Evolutionary conservation across 148 eudicot species (phyloP), one percentile per base, ranked within the genome.

Genomic region (Dianthus caryophyllus): DNA sequence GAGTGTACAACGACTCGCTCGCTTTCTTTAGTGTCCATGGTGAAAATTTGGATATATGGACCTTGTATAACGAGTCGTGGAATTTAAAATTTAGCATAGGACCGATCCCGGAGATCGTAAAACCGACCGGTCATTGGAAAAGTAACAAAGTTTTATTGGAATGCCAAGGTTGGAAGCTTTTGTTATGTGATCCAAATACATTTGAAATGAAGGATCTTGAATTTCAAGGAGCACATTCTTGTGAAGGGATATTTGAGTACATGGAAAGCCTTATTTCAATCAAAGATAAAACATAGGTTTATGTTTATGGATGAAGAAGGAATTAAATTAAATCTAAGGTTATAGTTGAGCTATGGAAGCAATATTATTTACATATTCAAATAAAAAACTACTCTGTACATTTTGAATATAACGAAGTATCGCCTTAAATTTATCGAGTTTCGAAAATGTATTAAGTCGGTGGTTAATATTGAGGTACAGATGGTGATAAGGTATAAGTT

Each of bases 61-160:
- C 68, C 18, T 65, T 31, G 24, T 17, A 33, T 29, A 15, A 65
- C 20, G 31, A 48, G 1, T 18, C 22, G 1, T 66, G 60, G 70
- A 52, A 30, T 13, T 33, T 51, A 60, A 66, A 33, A 48, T 21
- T n/a, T 21, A 20, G n/a, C 2, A 52, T 52, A 17, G 48, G 60
- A 51, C 58, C 70, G 20, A 31, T 66, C 38, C 60, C 70, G 9
- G 5, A 36, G 20, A 5, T 50, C 52, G 10, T 1, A 6, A 6
- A 2, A 0, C 69, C 69, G 8, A 1, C 51, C 15, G 70, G 70
- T 54, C 60, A 66, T 27, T 66, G 60, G 70, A 66, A 52, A 9
- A 9, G 18, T 33, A 36, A 66, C 26, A 49, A 31, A 8, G 41
- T 52, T 18, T 6, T 66, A 29, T 49, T 65, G 11, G 58, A 49